A percentile compares a stretch with the other conserved stretches of the same genome.
These are phyloP conservation scores for Nemophila menziesii DNA, from an alignment of 257 asterid species.

Conservation along the genomic window DNA sequence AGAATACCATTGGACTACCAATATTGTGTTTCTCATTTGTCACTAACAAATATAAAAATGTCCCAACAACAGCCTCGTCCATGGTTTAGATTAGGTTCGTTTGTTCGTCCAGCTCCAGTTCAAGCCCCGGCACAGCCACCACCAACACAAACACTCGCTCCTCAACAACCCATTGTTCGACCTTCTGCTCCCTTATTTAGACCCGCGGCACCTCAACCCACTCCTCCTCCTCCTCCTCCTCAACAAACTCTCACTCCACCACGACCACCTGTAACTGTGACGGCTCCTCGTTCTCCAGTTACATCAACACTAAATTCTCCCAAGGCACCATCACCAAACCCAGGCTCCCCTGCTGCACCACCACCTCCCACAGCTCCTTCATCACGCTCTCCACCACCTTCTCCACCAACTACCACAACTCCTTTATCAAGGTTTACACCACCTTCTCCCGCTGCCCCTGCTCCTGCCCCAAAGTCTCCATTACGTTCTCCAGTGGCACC, in stretches of 20 bases:
- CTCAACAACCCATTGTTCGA: conserved; percentile 1
- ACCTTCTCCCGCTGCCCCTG: background rate
- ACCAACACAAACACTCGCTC: conserved; percentile 1
- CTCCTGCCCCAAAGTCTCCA: background rate
- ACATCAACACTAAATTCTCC: background rate
- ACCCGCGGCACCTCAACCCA: background rate
- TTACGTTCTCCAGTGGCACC: conserved; percentile 9
- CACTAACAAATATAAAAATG: background rate
- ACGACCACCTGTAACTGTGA: conserved; percentile 2
- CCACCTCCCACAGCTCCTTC: background rate
- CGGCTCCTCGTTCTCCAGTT: conserved; percentile 4
- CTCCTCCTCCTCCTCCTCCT: conserved; percentile 9
- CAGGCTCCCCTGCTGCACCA: conserved; percentile 6
- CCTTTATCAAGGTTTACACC: conserved; percentile 3
- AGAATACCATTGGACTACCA: background rate
- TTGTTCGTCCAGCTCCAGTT: background rate
- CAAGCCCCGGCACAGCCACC: background rate
- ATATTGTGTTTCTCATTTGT: background rate
- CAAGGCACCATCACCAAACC: conserved; percentile 9
- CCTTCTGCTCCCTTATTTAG: background rate
- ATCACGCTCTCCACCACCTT: no score
- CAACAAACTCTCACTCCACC: no score
- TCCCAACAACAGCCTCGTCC: background rate
- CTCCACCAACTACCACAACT: background rate
- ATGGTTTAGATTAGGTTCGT: conserved; percentile 1